These are phyloP conservation scores for Populus davidiana DNA, from an alignment of 345 rosid species.

Conservation along the genomic window DNA sequence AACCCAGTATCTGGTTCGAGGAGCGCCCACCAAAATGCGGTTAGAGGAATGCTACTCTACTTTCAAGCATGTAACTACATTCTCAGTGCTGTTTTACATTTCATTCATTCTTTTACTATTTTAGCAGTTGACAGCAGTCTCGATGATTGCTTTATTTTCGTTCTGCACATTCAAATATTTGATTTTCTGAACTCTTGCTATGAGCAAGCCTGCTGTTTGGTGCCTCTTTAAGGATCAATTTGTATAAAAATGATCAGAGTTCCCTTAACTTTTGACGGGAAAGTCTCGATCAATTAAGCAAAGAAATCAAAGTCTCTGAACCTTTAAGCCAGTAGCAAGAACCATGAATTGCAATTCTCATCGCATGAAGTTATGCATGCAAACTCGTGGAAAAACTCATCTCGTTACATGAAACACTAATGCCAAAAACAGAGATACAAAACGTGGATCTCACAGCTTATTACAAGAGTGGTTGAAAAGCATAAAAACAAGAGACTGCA, in stretches of 20 bases:
- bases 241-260: too few species aligned
- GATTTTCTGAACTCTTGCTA: neutral
- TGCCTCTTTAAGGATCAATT: neutral
- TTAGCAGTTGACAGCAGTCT: neutral
- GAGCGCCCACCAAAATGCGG: neutral
- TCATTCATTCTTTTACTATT: neutral
- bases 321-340: neutral
- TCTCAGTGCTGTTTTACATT: neutral
- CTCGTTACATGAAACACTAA: neutral
- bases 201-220: neutral
- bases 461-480: neutral
- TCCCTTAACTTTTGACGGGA: neutral
- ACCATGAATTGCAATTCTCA: neutral
- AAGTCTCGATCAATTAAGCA: neutral
- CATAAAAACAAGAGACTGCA: neutral
- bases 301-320: neutral
- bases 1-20: neutral
- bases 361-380: neutral
- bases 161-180: neutral
- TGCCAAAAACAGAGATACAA: neutral
- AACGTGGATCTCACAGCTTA: neutral
- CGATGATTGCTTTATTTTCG: neutral
- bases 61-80: neutral
- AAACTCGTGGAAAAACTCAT: neutral
- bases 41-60: too few species aligned